Evolutionary conservation across 129 eudicot species (phyloP).

Genomic region (Artemisia argyi): DNA sequence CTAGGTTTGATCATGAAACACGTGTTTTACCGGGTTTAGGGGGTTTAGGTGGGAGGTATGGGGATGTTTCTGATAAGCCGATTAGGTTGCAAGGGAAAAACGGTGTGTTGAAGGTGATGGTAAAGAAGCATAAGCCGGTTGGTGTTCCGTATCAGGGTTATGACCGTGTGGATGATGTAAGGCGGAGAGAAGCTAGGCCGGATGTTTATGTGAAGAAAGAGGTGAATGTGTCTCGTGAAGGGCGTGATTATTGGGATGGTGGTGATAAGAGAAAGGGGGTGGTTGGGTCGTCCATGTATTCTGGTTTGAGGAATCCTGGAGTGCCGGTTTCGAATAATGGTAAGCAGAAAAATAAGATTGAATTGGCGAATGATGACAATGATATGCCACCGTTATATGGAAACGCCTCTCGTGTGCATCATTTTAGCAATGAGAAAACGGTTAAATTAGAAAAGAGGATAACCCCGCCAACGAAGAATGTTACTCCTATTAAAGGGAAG

Average conservation of each 20-base stretch:
- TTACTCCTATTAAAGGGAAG: conserved; percentile 46
- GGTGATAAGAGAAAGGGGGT: conserved; percentile 33
- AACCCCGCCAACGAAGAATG: conserved; percentile 39
- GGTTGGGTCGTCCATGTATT: conserved; percentile 31
- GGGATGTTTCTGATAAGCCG: conserved; percentile 51
- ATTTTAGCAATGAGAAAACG: conserved; percentile 19
- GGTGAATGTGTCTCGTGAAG: conserved; percentile 18
- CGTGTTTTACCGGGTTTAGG: conserved; percentile 44
- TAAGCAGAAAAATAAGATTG: conserved; percentile 24
- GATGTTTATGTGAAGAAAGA: conserved; percentile 47
- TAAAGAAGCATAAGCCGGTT: conserved; percentile 65
- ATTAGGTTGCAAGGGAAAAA: conserved; percentile 96
- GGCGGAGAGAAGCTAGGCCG: conserved; percentile 47
- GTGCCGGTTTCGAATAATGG: conserved; percentile 23
- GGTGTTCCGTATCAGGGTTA: conserved; percentile 22
- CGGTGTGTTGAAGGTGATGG: conserved; percentile 98
- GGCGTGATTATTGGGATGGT: conserved; percentile 32
- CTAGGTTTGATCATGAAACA: conserved; percentile 43
- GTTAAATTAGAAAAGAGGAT: conserved; percentile 43
- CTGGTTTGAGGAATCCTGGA: conserved; percentile 39
- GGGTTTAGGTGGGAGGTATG: conserved; percentile 36
- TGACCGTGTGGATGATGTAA: conserved; percentile 35
- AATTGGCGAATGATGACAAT: conserved; percentile 48
- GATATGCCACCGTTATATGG: conserved; percentile 48
- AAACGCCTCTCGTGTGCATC: conserved; percentile 25